Conservation (phyloP, 495 filamentous ascomycete genomes). For the Lasiosphaeris hirsuta region DNA sequence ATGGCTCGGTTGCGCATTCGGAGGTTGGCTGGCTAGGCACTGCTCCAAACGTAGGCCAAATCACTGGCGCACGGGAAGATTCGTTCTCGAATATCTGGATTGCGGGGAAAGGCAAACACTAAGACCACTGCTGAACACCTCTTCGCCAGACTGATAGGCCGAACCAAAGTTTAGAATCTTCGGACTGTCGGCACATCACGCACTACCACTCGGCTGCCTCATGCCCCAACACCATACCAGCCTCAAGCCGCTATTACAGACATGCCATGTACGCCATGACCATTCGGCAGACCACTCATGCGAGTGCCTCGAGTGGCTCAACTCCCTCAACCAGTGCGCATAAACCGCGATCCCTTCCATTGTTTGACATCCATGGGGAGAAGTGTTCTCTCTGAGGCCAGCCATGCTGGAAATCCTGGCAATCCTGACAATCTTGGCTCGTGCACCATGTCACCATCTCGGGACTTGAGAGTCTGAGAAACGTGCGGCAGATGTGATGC, state of each 20-base stretch:
- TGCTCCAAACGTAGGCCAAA: no score
- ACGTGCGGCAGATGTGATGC: neutral
- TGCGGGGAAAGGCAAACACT: slow-evolving; percentile 17
- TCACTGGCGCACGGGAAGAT: neutral
- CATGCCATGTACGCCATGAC: no score
- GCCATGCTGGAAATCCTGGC: no score
- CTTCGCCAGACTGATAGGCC: slow-evolving; percentile 14
- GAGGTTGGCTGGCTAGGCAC: neutral
- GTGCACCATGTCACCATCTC: neutral
- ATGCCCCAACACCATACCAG: neutral
- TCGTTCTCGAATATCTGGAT: slow-evolving; percentile 14
- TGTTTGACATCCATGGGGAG: no score
- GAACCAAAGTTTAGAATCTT: slow-evolving; percentile 12
- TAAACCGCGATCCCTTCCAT: no score
- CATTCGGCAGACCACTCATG: no score
- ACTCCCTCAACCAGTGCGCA: no score
- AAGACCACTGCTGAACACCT: slow-evolving; percentile 1
- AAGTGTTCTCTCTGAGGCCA: no score
- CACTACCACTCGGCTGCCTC: neutral
- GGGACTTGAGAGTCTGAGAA: slow-evolving; percentile 1
- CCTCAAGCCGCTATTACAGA: neutral
- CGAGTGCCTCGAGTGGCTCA: no score
- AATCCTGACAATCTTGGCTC: neutral
- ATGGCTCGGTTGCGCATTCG: neutral
- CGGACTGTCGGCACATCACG: slow-evolving; percentile 11